Evolutionary conservation across 495 filamentous ascomycete genomes (phyloP), one percentile per base, ranked within the genome.

Genomic region (Podospora pseudocomata): DNA sequence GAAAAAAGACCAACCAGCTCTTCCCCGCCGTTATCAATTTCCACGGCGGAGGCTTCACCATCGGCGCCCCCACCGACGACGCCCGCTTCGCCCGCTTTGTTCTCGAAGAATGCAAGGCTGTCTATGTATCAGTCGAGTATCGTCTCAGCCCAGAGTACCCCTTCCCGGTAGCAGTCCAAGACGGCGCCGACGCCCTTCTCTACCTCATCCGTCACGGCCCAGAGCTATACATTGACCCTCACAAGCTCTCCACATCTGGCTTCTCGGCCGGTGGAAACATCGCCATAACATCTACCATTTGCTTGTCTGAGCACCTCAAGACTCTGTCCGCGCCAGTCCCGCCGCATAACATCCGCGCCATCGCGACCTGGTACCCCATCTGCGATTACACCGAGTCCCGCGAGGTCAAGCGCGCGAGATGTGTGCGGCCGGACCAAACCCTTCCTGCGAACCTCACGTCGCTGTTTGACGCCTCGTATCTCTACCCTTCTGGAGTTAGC

Each of bases 251-350:
- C 3, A 79, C 94, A 11, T 92, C 86, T 5, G 94, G 94, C 18
- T 98, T 98, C 79, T 93, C 90, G 0, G 91, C 92, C 2, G 94
- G 94, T 2, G 94, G 88, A 15, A 98, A 97, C 72, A 86, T 96
- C 70, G 86, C 88, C 27, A 88, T 97, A 69, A 94, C 93, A 0
- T 88, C 94, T 0, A 89, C 91, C 0, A 80, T 97, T 20, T 85
- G 89, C 23, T 78, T 97, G 1, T 77, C 84, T 19, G 54, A 73
- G 15, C 76, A 80, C 49, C 63, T 81, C 55, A 70, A 75, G 26
- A 20, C 68, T 26, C 49, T 27, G 56, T 19, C 49, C 26, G 5
- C 19, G 9, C 16, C 56, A 9, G 60, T 77, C 5, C 73, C 78
- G 16, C 69, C 73, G 0, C 74, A 82, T 63, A 65, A 72, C 27